Evolutionary conservation across 805 yeast species (phyloP), one percentile per base, ranked within the genome.

Genomic region (Pichia rugopelliculosa): DNA sequence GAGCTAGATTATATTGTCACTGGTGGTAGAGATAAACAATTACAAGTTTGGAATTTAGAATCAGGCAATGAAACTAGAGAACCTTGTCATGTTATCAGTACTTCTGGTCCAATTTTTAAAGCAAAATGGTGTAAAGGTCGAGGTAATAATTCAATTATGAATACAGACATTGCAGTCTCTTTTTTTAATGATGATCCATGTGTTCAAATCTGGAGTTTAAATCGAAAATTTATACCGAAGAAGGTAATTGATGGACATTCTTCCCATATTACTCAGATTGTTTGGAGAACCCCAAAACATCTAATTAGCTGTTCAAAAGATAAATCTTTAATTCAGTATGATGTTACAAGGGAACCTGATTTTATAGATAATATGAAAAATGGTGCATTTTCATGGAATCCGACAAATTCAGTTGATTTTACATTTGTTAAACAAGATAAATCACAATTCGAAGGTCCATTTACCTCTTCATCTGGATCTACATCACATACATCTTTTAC

Each of bases 11-110:
- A 82, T 57, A 76, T 93, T 20, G 82, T 83, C 6, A 87, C 96
- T 20, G 97, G 97, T 15, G 99, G 99, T 8, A 74, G 97, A 57
- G 99, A 93, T 65, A 83, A 84, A 45, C 82, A 81, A 55, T 71
- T 85, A 33, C 87, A 85, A 51, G 79, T 85, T 3, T 87, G 95
- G 91, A 83, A 77, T 57, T 68, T 79, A 74, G 61, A 68, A 9
- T 53, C 69, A 0, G 59, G 63, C 11, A 55, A 67, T 1, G 67
- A 61, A 34, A 74, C 67, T 20, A 48, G 73, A 41, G 61, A 63
- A 41, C 96, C 97, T 0, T 91, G 87, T 30, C 76, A 76, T 54
- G 81, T 81, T 13, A 75, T 91, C 13, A 74, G 77, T 53, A 79
- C 95, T 0, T 81, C 93, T 9, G 84, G 84, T 15, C 86, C 96